Evolutionary conservation across 208 protist genomes (phyloP), one percentile per base, ranked within the genome.

Genomic region (Leishmania braziliensis): DNA sequence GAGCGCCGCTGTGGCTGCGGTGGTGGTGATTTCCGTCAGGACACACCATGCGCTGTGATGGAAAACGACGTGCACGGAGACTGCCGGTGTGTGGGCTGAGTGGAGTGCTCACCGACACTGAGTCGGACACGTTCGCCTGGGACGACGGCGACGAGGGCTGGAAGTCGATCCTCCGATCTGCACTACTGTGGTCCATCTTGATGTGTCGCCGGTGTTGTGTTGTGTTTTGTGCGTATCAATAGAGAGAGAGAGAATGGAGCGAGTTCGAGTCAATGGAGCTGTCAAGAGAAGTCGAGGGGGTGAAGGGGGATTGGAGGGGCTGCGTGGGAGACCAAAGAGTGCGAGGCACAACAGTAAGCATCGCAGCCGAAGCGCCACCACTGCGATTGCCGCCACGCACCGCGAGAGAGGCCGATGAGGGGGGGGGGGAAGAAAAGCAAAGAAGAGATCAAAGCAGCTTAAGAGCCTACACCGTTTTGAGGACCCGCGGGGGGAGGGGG

Each of bases 61-160:
- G 84, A 20, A 86, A 86, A 1, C 78, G 84, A 1, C 83, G 86
- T 46, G 80, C 78, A 43, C 83, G 84, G 58, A 90, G 86, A 53
- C 75, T 81, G n/a, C 76, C 80, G n/a, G 82, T 75, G 14, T 58
- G 72, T 1, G 66, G 56, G 33, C 53, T 82, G n/a, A 71, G 69
- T 46, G 43, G 78, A 6, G 29, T 68, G 54, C 36, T 50, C n/a
- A 33, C 29, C 53, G 39, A n/a, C 18, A 8, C 6, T 6, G 73
- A 66, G 54, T 3, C 46, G 0, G 63, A 71, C 26, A 29, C 4
- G 33, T 69, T 79, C 46, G 29, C 20, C 62, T 23, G 63, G 58
- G 58, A 71, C 29, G 60, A n/a, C 62, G 56, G 60, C 23, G 43
- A 8, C 62, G 76, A 60, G 36, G n/a, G 20, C 20, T 9, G 51